Percentiles rank a stretch among this genome's conserved stretches.
Conservation (phyloP, 257 asterid species). For the Voacanga thouarsii region DNA sequence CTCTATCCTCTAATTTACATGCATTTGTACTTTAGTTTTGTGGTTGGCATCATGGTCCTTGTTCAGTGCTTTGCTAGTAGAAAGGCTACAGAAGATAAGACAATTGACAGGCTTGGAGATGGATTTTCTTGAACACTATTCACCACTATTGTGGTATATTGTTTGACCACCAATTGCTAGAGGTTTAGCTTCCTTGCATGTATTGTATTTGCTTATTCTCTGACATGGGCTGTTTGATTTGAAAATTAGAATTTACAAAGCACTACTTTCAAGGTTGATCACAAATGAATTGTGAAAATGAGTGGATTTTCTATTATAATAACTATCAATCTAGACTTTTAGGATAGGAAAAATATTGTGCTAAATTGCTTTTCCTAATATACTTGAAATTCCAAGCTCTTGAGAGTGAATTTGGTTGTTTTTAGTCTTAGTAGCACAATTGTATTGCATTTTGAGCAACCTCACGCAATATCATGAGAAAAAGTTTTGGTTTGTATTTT, state of each 20-base stretch:
- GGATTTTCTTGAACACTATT: slow-evolving; percentile 96
- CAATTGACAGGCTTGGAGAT: slow-evolving; percentile 75
- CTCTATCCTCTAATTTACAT: slow-evolving; percentile 12
- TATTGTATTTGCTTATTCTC: background rate
- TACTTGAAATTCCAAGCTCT: background rate
- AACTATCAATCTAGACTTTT: background rate
- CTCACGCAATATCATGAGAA: background rate
- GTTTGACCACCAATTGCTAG: background rate
- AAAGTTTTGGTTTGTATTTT: slow-evolving; percentile 8
- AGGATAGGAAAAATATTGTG: background rate
- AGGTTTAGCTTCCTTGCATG: background rate
- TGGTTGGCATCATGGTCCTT: slow-evolving; percentile 78
- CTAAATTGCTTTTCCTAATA: background rate
- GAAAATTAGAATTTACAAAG: background rate
- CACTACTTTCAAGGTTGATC: background rate
- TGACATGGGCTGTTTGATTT: background rate
- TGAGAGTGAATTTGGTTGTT: background rate
- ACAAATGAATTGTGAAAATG: background rate
- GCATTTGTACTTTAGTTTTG: slow-evolving; percentile 59
- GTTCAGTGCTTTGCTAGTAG: slow-evolving; percentile 80
- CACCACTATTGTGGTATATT: slow-evolving; percentile 82
- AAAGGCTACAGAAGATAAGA: slow-evolving; percentile 69
- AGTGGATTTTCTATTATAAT: background rate
- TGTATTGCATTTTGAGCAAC: slow-evolving; percentile 6
- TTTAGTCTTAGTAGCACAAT: too few relatives aligned